Conservation (phyloP, 108 stramenopile genomes). For the Licmophora abbreviata region DNA sequence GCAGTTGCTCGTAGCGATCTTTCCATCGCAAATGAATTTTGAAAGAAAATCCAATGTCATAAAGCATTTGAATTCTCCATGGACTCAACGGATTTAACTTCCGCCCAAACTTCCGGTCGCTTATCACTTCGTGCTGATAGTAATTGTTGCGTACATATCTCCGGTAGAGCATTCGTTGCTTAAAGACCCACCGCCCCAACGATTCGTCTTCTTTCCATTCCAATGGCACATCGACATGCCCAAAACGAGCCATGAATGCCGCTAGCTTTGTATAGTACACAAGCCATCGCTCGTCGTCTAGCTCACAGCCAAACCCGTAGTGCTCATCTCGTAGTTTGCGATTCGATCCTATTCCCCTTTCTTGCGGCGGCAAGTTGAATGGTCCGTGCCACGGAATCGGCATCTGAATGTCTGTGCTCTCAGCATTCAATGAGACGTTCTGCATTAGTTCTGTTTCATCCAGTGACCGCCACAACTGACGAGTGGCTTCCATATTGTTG, state of each 20-base stretch:
- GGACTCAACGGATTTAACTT: constrained; percentile 1
- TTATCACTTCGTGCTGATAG: not conserved
- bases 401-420: not conserved
- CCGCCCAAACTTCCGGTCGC: not conserved
- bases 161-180: not conserved
- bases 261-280: not conserved
- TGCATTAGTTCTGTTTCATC: not conserved
- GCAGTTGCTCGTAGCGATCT: not conserved
- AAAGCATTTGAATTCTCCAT: constrained; percentile 3
- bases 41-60: constrained; percentile 3
- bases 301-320: not conserved
- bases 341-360: not conserved
- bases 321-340: not conserved
- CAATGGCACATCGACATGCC: not conserved
- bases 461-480: not conserved
- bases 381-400: not conserved
- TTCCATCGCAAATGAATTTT: not conserved
- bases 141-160: constrained; percentile 2
- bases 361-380: not conserved
- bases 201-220: not conserved
- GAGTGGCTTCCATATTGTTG: not conserved
- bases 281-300: not conserved
- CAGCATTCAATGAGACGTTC: not conserved
- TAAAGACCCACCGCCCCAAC: constrained; percentile 1
- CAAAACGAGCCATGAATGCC: not conserved